phyloP scores from a whole-genome alignment of 2,329 filamentous ascomycete genomes.

The Beauveria brongniartii region DNA sequence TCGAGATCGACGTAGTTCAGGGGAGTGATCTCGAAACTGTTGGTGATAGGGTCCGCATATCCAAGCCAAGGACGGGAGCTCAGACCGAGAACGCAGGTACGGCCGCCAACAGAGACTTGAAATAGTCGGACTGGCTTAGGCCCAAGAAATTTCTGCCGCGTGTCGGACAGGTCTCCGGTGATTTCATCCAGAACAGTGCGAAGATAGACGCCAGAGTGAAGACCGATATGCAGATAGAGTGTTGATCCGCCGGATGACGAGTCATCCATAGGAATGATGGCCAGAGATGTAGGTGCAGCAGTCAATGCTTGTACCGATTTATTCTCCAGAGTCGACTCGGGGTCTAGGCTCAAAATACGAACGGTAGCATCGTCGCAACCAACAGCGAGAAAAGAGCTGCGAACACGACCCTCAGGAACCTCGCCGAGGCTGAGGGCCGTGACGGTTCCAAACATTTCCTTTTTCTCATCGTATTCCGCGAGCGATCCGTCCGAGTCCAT shows the following conservation, averaged over 20 bases:
- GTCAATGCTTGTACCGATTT: slow-evolving; percentile 93
- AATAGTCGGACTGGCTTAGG: slow-evolving; percentile 86
- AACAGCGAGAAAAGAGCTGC: slow-evolving; percentile 90
- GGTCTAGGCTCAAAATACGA: slow-evolving; percentile 81
- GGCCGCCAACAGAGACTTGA: slow-evolving; percentile 77
- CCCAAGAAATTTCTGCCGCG: slow-evolving; percentile 86
- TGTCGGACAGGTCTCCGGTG: slow-evolving; percentile 91
- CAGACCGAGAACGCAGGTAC: slow-evolving; percentile 78
- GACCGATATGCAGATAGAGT: slow-evolving; percentile 88
- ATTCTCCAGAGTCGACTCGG: slow-evolving; percentile 82
- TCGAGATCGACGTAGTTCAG: slow-evolving; percentile 82
- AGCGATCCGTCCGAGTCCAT: slow-evolving; percentile 88
- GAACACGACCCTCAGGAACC: slow-evolving; percentile 78
- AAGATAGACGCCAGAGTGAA: slow-evolving; percentile 92
- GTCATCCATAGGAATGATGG: slow-evolving; percentile 93
- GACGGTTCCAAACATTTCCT: slow-evolving; percentile 90
- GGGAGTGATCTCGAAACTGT: slow-evolving; percentile 85
- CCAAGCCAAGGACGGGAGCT: slow-evolving; percentile 95
- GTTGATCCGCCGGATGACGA: slow-evolving; percentile 83
- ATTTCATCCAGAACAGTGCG: slow-evolving; percentile 91
- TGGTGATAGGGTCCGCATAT: slow-evolving; percentile 80
- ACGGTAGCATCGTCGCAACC: slow-evolving; percentile 97
- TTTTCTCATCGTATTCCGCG: slow-evolving; percentile 90
- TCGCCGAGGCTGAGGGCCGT: slow-evolving; percentile 91
- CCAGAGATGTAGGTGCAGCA: slow-evolving; percentile 77